Conservation (phyloP, 192 early-diverging fungal genomes). For the Allomyces macrogynus region DNA sequence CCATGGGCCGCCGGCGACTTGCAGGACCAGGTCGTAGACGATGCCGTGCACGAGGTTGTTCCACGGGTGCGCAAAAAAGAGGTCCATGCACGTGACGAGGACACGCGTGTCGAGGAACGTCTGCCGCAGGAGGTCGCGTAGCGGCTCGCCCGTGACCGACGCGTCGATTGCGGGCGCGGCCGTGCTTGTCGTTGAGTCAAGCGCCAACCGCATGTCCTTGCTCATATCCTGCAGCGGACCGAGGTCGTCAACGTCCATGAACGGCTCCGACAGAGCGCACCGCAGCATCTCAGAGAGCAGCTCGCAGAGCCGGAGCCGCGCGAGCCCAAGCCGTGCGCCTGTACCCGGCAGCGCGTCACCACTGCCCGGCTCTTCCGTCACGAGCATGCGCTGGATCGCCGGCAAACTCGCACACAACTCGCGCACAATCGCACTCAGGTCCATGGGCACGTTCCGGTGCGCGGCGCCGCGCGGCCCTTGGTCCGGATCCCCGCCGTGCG, state of each 20-base stretch:
- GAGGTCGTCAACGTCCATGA: too few species aligned
- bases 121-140: too few species aligned
- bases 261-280: slow-evolving; percentile 28
- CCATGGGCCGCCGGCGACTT: slow-evolving; percentile 84
- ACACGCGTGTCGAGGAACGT: too few species aligned
- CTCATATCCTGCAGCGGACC: too few species aligned
- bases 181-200: too few species aligned
- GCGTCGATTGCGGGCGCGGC: too few species aligned
- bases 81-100: slow-evolving; percentile 29
- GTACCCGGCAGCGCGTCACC: slow-evolving; percentile 25
- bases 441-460: slow-evolving; percentile 25
- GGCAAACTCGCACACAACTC: slow-evolving; percentile 57
- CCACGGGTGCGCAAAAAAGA: slow-evolving; percentile 89
- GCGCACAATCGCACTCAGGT: slow-evolving; percentile 75
- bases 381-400: slow-evolving; percentile 47
- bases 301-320: slow-evolving; percentile 88
- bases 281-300: slow-evolving; percentile 95
- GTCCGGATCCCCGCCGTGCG: slow-evolving; percentile 2
- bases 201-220: too few species aligned
- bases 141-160: too few species aligned
- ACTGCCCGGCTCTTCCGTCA: slow-evolving; percentile 36
- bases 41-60: slow-evolving; percentile 99
- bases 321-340: slow-evolving; percentile 72
- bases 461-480: slow-evolving; percentile 12
- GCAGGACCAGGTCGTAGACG: slow-evolving; percentile 95